A percentile compares a stretch with the other conserved stretches of the same genome.
phyloP scores from a whole-genome alignment of 192 early-diverging fungal genomes.

The Allomyces macrogynus region DNA sequence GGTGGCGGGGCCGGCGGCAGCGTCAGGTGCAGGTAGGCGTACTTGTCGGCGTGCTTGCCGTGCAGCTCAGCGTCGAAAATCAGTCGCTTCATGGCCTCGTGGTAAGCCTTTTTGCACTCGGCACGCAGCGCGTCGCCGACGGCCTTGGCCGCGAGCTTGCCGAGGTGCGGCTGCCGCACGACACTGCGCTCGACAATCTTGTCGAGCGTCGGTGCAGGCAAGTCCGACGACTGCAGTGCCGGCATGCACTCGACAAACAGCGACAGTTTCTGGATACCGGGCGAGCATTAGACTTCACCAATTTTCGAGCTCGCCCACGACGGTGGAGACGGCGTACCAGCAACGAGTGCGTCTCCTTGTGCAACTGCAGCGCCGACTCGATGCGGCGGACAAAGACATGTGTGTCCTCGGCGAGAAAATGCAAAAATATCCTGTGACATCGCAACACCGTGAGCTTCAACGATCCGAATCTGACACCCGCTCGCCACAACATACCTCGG shows the following conservation, averaged over 20 bases:
- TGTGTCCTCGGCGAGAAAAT: conserved; percentile 34
- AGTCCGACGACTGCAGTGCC: background rate
- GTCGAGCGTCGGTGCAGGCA: too few relatives aligned
- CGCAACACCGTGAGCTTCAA: background rate
- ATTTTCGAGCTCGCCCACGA: background rate
- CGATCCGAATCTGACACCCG: background rate
- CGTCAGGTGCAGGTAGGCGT: background rate
- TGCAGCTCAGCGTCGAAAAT: background rate
- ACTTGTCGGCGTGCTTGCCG: background rate
- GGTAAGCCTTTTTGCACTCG: background rate
- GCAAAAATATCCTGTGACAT: conserved; percentile 12
- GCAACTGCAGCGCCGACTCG: conserved; percentile 14
- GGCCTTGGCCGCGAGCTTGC: background rate
- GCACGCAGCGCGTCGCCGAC: background rate
- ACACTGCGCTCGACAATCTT: too few relatives aligned
- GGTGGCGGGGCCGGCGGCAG: background rate
- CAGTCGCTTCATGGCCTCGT: background rate
- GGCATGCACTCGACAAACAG: conserved; percentile 36
- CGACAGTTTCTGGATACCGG: background rate
- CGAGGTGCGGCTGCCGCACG: background rate
- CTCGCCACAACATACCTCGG: background rate
- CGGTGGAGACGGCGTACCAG: conserved; percentile 12
- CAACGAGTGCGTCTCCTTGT: conserved; percentile 11
- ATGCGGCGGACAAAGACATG: conserved; percentile 19
- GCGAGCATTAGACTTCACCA: conserved; percentile 11